phyloP scores from a whole-genome alignment of 2,329 filamentous ascomycete species.

The Endothia cerciana region DNA sequence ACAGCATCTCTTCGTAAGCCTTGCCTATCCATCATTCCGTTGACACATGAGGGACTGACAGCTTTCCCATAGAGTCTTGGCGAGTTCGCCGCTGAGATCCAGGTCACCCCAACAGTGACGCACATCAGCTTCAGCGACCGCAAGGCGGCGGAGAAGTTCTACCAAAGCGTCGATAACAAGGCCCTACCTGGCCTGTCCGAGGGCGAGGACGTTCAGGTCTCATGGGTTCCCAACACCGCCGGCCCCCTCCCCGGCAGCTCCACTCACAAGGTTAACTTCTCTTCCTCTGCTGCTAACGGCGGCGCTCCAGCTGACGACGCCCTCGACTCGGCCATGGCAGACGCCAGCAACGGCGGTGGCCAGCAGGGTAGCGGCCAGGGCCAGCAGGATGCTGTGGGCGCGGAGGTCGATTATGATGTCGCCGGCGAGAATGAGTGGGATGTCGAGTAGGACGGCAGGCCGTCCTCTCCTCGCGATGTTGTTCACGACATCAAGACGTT shows the following conservation, averaged over 20 bases:
- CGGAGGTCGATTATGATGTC: constrained; percentile 58
- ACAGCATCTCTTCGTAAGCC: constrained; percentile 70
- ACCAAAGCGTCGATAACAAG: constrained; percentile 59
- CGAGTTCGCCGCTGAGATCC: constrained; percentile 61
- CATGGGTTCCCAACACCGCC: constrained; percentile 58
- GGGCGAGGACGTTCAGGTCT: constrained; percentile 67
- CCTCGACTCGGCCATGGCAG: constrained; percentile 28
- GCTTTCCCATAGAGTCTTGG: constrained; percentile 55
- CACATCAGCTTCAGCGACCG: constrained; percentile 68
- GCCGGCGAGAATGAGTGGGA: constrained; percentile 55
- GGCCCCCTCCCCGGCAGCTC: constrained; percentile 32
- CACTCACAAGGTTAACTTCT: constrained; percentile 23
- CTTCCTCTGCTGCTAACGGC: constrained; percentile 26
- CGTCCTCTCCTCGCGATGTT: not conserved
- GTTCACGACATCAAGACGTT: not conserved
- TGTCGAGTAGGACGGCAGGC: constrained; percentile 26
- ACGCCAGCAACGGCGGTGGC: constrained; percentile 24
- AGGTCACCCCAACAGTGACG: constrained; percentile 50
- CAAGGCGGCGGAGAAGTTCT: constrained; percentile 72
- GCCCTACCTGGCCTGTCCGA: constrained; percentile 64
- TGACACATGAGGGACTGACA: constrained; percentile 26
- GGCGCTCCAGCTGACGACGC: constrained; percentile 1
- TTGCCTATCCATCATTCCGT: not conserved
- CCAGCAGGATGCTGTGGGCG: constrained; percentile 39
- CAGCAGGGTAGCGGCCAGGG: constrained; percentile 22